A percentile compares a stretch with the other conserved stretches of the same genome.
Conservation (phyloP, 1,139 yeast genomes). For the Saccharomycopsis hybrid region DNA sequence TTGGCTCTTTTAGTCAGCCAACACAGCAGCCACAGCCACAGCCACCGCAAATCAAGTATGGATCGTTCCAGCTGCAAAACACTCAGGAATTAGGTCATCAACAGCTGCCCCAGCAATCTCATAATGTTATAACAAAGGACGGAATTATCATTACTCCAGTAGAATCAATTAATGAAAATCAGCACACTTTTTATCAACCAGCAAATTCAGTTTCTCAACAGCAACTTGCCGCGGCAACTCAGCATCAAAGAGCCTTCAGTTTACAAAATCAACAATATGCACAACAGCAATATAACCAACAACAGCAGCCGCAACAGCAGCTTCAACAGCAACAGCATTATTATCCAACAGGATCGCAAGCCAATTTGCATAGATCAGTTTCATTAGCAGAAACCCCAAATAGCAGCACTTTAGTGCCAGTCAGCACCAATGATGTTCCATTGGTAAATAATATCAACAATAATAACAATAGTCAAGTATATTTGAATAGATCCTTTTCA, state of each 20-base stretch:
- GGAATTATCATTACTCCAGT: slow-evolving; percentile 18
- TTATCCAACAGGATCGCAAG: not conserved
- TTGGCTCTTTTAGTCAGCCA: slow-evolving; percentile 3
- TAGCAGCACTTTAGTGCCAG: not conserved
- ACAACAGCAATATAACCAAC: not conserved
- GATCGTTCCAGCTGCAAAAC: slow-evolving; percentile 1
- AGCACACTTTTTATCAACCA: not conserved
- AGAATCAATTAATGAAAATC: slow-evolving; percentile 16
- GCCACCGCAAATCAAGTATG: slow-evolving; percentile 6
- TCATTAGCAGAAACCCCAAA: slow-evolving; percentile 1
- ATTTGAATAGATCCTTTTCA: slow-evolving; percentile 3
- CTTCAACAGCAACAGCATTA: not conserved
- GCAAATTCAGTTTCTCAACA: not conserved
- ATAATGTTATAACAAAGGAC: slow-evolving; percentile 24
- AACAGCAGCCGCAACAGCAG: slow-evolving; percentile 1
- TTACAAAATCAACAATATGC: not conserved
- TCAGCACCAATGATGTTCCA: not conserved
- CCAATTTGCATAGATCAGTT: slow-evolving; percentile 2
- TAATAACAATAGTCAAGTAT: slow-evolving; percentile 1
- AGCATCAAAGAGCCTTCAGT: slow-evolving; percentile 4
- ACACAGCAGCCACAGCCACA: slow-evolving; percentile 15
- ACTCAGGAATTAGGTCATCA: slow-evolving; percentile 1
- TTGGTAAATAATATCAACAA: not conserved
- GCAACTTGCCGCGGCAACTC: not conserved
- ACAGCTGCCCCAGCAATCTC: slow-evolving; percentile 6